A percentile compares a stretch with the other conserved stretches of the same genome.
Evolutionary conservation across 768 basidiomycete species (phyloP).

Genomic region (Neoboletus brunneissimus): DNA sequence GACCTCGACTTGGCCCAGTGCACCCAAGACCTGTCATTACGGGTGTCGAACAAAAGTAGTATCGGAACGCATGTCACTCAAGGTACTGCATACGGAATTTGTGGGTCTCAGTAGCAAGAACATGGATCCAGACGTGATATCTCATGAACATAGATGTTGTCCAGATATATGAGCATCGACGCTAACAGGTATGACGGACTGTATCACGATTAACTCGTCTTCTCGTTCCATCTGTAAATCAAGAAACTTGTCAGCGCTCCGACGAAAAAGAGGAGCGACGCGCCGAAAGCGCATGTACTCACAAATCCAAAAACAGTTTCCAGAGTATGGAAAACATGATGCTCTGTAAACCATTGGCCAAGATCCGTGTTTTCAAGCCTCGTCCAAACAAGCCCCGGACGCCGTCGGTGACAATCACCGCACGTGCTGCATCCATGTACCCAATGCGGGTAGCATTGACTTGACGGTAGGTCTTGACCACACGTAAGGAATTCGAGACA

Average conservation of each 20-base stretch:
- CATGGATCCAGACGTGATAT: neutral
- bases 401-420: slow-evolving; percentile 75
- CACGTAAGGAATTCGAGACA: slow-evolving; percentile 82
- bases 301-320: slow-evolving; percentile 90
- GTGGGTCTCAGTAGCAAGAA: neutral
- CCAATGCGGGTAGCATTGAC: slow-evolving; percentile 79
- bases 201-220: slow-evolving; percentile 14
- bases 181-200: neutral
- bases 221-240: slow-evolving; percentile 35
- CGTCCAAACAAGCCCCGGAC: slow-evolving; percentile 79
- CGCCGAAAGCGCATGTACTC: slow-evolving; percentile 31
- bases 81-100: neutral
- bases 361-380: slow-evolving; percentile 83
- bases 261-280: neutral
- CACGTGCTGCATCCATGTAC: slow-evolving; percentile 74
- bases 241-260: neutral
- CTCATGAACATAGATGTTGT: neutral
- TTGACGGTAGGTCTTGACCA: slow-evolving; percentile 95
- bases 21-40: too few relatives aligned
- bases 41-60: neutral
- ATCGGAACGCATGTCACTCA: neutral
- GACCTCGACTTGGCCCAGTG: too few relatives aligned
- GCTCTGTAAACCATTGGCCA: slow-evolving; percentile 91
- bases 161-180: neutral
- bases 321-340: slow-evolving; percentile 90